Base-by-base conservation (phyloP, 2,329 filamentous ascomycete species). In the Penicillium concentricum region DNA sequence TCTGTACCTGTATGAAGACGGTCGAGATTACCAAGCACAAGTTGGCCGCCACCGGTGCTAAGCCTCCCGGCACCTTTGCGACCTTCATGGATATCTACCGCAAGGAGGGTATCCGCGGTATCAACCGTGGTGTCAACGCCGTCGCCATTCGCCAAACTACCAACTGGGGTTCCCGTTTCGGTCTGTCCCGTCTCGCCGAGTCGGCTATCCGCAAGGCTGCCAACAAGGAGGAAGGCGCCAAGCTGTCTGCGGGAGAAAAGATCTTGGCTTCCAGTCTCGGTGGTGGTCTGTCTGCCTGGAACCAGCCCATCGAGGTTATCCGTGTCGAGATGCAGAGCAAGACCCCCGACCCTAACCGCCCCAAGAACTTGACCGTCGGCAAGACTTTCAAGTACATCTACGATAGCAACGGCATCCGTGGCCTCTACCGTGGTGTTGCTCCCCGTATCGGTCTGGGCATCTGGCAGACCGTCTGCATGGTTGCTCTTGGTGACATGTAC, bases 1-100 rank as follows among this genome's bases (percentile, higher is more conserved):
- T 99, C 87, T 99, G 94, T 81, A 99, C 94, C 61, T 99, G 94
- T 86, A 99, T 99, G 94, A 99, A 99, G 87, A 99, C 94, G 63
- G 94, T 97, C 66, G 94, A 99, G 79, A 99, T 99, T 79, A 99
- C 94, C 73, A 95, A 97, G 81, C 89, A 94, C 84, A 97, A 97
- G 85, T 82, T 94, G 72, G 92, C 91, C 15, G 88, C 91, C 34
- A 66, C 86, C 42, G 94, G 94, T 68, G 86, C 88, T 65, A 91
- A 91, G 81, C 90, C 91, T 24, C 90, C 87, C n/a, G 87, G 91
- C 70, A 97, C 94, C 65, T 95, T 96, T 77, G 84, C 87, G 68
- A 97, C 94, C 58, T 99, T 99, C 79, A 94, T 93, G 88, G 88
- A 90, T 73, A 99, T 99, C 78, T 99, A 95, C 83, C 89, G 90